Evolutionary conservation across 2,329 filamentous ascomycete genomes (phyloP).

Genomic region (Talaromyces albobiverticillius): DNA sequence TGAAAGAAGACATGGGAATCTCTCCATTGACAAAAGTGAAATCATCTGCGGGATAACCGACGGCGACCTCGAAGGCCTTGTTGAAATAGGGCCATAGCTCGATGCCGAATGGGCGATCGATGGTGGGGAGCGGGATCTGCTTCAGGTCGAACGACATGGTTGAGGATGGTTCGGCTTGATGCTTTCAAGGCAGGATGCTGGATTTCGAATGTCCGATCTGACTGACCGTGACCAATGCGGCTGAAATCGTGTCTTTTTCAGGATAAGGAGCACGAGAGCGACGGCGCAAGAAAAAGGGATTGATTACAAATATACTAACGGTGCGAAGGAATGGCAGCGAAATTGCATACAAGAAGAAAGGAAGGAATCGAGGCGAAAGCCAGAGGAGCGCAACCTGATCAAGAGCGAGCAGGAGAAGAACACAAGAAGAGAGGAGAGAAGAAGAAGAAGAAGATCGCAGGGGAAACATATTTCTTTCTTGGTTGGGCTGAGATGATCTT

Average conservation of each 20-base stretch:
- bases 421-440: conserved; percentile 18
- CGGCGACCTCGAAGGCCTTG: conserved; percentile 72
- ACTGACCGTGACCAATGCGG: background rate
- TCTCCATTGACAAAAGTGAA: conserved; percentile 78
- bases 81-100: conserved; percentile 93
- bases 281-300: background rate
- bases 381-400: conserved; percentile 14
- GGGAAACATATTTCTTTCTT: too few species aligned
- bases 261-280: background rate
- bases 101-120: conserved; percentile 90
- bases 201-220: background rate
- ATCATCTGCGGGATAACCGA: conserved; percentile 79
- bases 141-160: conserved; percentile 50
- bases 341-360: background rate
- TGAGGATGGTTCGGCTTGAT: conserved; percentile 14
- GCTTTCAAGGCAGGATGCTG: background rate
- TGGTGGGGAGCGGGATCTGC: conserved; percentile 65
- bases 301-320: background rate
- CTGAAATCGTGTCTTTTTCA: background rate
- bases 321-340: background rate
- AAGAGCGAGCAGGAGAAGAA: conserved; percentile 16
- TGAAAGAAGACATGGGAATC: conserved; percentile 87
- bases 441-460: conserved; percentile 42
- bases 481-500: background rate
- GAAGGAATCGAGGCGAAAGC: conserved; percentile 7